phyloP scores from a whole-genome alignment of 1,284 basidiomycete genomes.

The Ustilago lituana region DNA sequence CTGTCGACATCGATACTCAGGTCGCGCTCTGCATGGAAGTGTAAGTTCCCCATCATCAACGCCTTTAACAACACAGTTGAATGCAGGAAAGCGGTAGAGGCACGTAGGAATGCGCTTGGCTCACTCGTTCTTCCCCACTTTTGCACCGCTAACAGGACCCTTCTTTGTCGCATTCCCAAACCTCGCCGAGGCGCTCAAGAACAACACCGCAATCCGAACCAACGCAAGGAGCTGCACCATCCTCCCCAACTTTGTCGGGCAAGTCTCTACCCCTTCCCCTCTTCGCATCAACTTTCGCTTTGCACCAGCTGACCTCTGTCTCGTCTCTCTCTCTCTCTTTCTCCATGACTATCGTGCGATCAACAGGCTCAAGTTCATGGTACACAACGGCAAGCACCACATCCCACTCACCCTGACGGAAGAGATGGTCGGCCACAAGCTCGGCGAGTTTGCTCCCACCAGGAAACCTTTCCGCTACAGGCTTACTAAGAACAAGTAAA shows the following conservation, averaged over 20 bases:
- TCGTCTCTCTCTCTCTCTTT: neutral
- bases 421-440: conserved; percentile 98
- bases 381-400: conserved; percentile 94
- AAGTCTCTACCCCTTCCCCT: conserved; percentile 14
- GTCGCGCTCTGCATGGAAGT: conserved; percentile 62
- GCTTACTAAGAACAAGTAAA: conserved; percentile 59
- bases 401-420: conserved; percentile 85
- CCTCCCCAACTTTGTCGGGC: conserved; percentile 73
- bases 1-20: conserved; percentile 42
- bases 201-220: conserved; percentile 87
- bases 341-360: too few relatives aligned
- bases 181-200: conserved; percentile 81
- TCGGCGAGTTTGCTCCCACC: conserved; percentile 93
- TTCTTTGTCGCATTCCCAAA: conserved; percentile 95
- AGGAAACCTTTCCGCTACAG: conserved; percentile 72
- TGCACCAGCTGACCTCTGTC: neutral
- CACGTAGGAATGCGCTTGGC: too few relatives aligned
- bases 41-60: conserved; percentile 19
- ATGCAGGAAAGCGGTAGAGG: too few relatives aligned
- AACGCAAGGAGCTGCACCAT: conserved; percentile 90
- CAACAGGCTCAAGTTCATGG: conserved; percentile 78
- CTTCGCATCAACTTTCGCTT: neutral
- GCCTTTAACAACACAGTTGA: too few relatives aligned
- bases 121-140: neutral
- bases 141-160: too few relatives aligned